Evolutionary conservation across 2,329 filamentous ascomycete genomes (phyloP).

Genomic region (Orbilia ellipsospora): DNA sequence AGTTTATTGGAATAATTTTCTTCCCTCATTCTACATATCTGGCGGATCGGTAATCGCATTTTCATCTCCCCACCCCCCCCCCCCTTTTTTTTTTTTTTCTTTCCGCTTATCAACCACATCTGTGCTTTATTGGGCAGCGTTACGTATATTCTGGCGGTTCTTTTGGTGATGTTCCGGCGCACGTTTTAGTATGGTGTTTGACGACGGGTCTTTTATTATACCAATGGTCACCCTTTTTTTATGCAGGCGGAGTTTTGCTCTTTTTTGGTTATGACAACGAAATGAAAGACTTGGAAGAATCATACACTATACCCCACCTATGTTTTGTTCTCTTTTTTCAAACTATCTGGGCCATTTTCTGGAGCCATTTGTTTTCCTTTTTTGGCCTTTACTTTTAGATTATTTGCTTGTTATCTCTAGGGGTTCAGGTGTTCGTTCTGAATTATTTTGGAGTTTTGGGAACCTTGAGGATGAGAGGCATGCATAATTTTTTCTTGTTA

Average conservation of each 20-base stretch:
- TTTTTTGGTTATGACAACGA: constrained; percentile 28
- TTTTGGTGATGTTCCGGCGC: constrained; percentile 36
- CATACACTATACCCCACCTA: constrained; percentile 45
- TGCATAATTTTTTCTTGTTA: constrained; percentile 3
- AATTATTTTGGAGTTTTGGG: constrained; percentile 39
- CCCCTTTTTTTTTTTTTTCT: constrained; percentile 11
- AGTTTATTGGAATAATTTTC: neutral
- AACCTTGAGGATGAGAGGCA: constrained; percentile 53
- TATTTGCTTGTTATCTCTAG: constrained; percentile 32
- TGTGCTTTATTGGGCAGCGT: constrained; percentile 49
- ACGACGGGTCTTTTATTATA: constrained; percentile 54
- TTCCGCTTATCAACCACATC: constrained; percentile 15
- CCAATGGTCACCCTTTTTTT: constrained; percentile 29
- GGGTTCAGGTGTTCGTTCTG: constrained; percentile 42
- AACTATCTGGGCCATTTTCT: too few relatives aligned
- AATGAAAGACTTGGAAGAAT: constrained; percentile 56
- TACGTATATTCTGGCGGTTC: constrained; percentile 7
- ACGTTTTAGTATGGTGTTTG: constrained; percentile 47
- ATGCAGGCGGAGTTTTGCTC: constrained; percentile 43
- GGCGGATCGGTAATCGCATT: constrained; percentile 8
- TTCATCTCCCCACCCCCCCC: neutral
- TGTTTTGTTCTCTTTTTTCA: constrained; percentile 51
- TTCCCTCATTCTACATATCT: neutral
- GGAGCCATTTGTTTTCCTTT: neutral
- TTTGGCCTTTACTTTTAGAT: constrained; percentile 3